Conservation (phyloP, 371 early-diverging fungal genomes). For the Apophysomyces trapeziformis region DNA sequence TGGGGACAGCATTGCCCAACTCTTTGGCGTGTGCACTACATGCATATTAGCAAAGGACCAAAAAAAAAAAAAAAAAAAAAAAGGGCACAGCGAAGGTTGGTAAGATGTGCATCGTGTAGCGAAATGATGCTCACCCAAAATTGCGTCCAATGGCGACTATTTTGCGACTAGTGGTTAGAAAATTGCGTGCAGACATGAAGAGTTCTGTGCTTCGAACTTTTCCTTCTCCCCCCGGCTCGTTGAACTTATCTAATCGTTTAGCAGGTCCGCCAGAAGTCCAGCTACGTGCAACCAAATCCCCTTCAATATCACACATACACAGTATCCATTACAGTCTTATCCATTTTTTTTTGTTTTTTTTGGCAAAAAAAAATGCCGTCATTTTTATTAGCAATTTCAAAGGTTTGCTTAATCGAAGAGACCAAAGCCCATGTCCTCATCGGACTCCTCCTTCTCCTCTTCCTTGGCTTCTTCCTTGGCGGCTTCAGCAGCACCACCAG, state of each 20-base stretch:
- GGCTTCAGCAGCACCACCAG: slow-evolving; percentile 52
- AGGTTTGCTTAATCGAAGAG: slow-evolving; percentile 2
- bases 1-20: slow-evolving; percentile 90
- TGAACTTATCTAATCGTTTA: too few relatives aligned
- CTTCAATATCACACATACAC: too few relatives aligned
- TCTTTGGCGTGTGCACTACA: slow-evolving; percentile 89
- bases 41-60: not conserved
- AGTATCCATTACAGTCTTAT: too few relatives aligned
- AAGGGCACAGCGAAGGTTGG: too few relatives aligned
- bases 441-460: slow-evolving; percentile 82
- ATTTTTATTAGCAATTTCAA: slow-evolving; percentile 1
- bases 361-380: not conserved
- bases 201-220: too few relatives aligned
- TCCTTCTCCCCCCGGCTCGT: too few relatives aligned
- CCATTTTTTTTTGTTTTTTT: not conserved
- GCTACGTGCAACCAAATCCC: not conserved
- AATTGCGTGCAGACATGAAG: slow-evolving; percentile 56
- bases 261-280: not conserved
- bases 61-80: too few relatives aligned
- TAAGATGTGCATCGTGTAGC: not conserved
- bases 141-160: slow-evolving; percentile 94
- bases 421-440: slow-evolving; percentile 49
- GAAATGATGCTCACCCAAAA: slow-evolving; percentile 50
- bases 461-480: slow-evolving; percentile 63
- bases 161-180: slow-evolving; percentile 76